Conservation (phyloP, 768 basidiomycete genomes). For the Boletus sensibilis region DNA sequence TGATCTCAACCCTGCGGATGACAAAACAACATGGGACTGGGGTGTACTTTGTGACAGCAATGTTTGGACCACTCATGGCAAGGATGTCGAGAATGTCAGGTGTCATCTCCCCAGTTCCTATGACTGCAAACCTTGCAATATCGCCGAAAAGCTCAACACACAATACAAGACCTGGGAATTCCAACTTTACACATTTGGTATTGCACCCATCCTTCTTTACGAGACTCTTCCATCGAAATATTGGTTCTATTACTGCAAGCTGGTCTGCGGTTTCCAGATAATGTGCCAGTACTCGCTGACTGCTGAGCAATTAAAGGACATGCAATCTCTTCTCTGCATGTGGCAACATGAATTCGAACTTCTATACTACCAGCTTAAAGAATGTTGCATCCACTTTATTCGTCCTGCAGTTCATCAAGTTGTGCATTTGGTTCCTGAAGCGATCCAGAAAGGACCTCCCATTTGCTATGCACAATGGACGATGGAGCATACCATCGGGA, state of each 20-base stretch:
- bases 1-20: too few species aligned
- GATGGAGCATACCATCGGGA: slow-evolving; percentile 30
- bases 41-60: too few species aligned
- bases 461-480: slow-evolving; percentile 28
- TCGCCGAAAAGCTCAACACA: too few species aligned
- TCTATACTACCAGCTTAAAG: slow-evolving; percentile 24
- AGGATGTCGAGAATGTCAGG: too few species aligned
- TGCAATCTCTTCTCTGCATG: slow-evolving; percentile 4
- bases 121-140: too few species aligned
- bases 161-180: too few species aligned
- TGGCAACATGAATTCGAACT: slow-evolving; percentile 32
- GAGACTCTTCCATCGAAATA: background rate
- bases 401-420: slow-evolving; percentile 28
- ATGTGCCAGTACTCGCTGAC: background rate
- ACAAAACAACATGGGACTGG: too few species aligned
- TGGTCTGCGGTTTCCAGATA: background rate
- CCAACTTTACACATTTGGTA: too few species aligned
- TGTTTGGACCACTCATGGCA: too few species aligned
- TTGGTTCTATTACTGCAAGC: background rate
- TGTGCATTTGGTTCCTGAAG: background rate
- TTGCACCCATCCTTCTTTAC: background rate
- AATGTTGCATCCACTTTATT: slow-evolving; percentile 31
- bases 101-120: too few species aligned
- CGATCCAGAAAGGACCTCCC: background rate
- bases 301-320: too few species aligned